Percentiles rank a stretch among this genome's conserved stretches.
Conservation (phyloP, 306 rosid genomes). For the Echinosophora koreensis region DNA sequence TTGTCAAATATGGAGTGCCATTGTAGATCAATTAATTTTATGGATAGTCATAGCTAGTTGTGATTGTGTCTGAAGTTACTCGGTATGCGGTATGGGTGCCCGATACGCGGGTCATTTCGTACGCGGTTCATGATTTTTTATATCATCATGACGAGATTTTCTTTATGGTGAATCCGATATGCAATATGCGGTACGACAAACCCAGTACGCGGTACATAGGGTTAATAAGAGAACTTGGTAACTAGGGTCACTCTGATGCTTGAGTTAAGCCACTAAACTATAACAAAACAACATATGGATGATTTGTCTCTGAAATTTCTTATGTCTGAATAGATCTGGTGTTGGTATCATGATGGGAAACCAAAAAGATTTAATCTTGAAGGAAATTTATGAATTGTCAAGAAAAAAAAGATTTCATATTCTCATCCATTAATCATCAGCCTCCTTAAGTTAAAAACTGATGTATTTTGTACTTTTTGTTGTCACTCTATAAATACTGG, state of each 20-base stretch:
- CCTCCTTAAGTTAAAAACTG: not conserved
- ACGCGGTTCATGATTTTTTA: no score
- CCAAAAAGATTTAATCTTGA: slow-evolving; percentile 12
- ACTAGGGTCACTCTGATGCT: not conserved
- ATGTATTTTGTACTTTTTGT: slow-evolving; percentile 18
- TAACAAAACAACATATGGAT: slow-evolving; percentile 2
- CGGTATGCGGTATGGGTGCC: no score
- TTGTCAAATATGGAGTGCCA: not conserved
- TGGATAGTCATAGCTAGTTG: not conserved
- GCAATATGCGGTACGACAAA: no score
- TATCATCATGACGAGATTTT: no score
- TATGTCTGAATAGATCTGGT: slow-evolving; percentile 10
- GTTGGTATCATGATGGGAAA: slow-evolving; percentile 23
- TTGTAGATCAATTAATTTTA: not conserved
- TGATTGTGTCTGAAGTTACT: slow-evolving; percentile 10
- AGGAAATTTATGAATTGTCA: slow-evolving; percentile 32
- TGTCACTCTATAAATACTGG: slow-evolving; percentile 14
- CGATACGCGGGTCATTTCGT: no score
- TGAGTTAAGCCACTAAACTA: slow-evolving; percentile 19
- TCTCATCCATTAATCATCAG: slow-evolving; percentile 15
- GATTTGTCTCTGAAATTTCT: slow-evolving; percentile 18
- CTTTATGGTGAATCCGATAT: no score
- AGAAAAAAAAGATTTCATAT: slow-evolving; percentile 34
- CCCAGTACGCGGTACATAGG: no score
- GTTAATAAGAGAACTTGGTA: no score